These are phyloP conservation scores for Coniochaeta pulveracea DNA, from an alignment of 2,329 filamentous ascomycete genomes.

Conservation along the genomic window DNA sequence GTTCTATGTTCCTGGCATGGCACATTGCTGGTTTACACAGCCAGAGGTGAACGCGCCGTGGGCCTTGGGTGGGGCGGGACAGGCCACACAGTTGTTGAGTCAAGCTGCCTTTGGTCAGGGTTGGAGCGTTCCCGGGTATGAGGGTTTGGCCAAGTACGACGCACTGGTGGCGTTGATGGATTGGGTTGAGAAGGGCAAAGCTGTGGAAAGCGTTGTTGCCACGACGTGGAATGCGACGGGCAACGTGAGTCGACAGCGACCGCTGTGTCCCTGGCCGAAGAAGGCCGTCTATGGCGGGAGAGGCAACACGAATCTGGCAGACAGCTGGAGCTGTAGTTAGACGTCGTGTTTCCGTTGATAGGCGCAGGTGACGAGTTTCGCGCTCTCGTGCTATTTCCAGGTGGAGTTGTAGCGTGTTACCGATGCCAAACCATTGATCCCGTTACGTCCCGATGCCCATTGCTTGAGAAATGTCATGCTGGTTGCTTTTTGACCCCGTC, in stretches of 20 bases:
- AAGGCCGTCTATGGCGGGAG: slow-evolving; percentile 9
- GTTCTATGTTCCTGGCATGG: slow-evolving; percentile 38
- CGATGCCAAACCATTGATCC: not conserved
- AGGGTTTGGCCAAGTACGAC: slow-evolving; percentile 8
- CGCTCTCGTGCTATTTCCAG: no score
- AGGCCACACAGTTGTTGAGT: slow-evolving; percentile 9
- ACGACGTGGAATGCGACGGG: slow-evolving; percentile 7
- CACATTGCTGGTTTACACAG: slow-evolving; percentile 24
- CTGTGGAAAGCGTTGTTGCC: slow-evolving; percentile 7
- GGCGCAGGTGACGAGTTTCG: no score
- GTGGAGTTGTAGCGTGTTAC: no score
- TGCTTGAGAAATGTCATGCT: slow-evolving; percentile 7
- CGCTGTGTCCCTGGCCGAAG: slow-evolving; percentile 8
- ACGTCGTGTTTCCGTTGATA: no score
- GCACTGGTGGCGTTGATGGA: slow-evolving; percentile 5
- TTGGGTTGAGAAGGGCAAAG: slow-evolving; percentile 5
- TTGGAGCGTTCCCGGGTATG: slow-evolving; percentile 12
- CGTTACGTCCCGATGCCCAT: not conserved
- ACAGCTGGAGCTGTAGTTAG: slow-evolving; percentile 11
- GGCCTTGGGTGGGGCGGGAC: slow-evolving; percentile 19
- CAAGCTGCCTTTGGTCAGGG: slow-evolving; percentile 9
- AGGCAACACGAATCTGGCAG: slow-evolving; percentile 9
- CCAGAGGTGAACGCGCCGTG: slow-evolving; percentile 17
- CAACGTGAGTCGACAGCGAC: slow-evolving; percentile 6
- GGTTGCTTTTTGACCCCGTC: slow-evolving; percentile 3